These are phyloP conservation scores for Pancytospora epiphaga DNA, from an alignment of 371 early-diverging fungal species.

Conservation along the genomic window DNA sequence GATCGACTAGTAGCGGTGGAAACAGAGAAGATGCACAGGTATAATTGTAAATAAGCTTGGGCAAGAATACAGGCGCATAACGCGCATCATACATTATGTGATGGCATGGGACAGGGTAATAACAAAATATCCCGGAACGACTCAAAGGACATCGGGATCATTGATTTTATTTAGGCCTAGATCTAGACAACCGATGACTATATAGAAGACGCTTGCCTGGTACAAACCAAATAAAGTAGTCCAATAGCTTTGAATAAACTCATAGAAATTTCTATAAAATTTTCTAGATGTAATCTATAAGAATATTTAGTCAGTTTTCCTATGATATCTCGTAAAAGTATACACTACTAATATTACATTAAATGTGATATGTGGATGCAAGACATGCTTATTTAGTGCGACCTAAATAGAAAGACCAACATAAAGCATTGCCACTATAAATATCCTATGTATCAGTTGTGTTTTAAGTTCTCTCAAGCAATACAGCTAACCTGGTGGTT, in stretches of 20 bases:
- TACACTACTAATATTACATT: neutral
- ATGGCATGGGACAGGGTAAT: neutral
- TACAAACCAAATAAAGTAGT: neutral
- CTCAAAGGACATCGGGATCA: too few relatives aligned
- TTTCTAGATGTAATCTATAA: neutral
- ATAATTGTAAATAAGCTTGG: too few relatives aligned
- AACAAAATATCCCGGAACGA: too few relatives aligned
- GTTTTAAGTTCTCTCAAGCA: neutral
- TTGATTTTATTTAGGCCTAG: too few relatives aligned
- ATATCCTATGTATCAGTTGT: neutral
- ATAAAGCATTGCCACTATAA: neutral
- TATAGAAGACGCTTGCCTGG: neutral
- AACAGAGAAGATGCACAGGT: too few relatives aligned
- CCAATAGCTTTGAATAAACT: neutral
- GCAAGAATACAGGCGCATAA: too few relatives aligned
- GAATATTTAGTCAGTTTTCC: too few relatives aligned
- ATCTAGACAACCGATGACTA: too few relatives aligned
- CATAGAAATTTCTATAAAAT: neutral
- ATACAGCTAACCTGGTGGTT: neutral
- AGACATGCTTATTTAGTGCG: neutral
- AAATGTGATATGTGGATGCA: neutral
- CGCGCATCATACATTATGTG: neutral
- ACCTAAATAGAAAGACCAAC: neutral
- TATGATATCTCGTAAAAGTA: too few relatives aligned
- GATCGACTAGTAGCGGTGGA: too few relatives aligned